A percentile compares a stretch with the other conserved stretches of the same genome.
phyloP scores from a whole-genome alignment of 768 basidiomycete species.

The Collybia sordida region DNA sequence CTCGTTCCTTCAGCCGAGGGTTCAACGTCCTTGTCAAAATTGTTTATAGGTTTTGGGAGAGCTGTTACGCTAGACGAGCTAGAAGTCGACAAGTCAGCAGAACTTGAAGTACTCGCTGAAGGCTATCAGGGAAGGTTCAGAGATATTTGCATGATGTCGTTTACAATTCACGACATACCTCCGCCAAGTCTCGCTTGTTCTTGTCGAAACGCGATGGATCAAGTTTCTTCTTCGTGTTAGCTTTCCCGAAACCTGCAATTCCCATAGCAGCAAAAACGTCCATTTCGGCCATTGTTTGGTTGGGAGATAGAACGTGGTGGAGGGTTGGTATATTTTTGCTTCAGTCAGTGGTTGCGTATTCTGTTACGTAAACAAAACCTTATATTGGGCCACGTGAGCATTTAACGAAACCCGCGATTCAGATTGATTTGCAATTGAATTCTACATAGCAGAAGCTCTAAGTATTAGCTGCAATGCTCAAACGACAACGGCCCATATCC shows the following conservation, averaged over 20 bases:
- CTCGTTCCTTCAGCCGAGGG: constrained; percentile 18
- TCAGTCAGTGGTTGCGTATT: neutral
- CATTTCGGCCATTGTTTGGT: constrained; percentile 42
- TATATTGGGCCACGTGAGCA: no score
- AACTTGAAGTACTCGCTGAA: neutral
- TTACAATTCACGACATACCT: constrained; percentile 22
- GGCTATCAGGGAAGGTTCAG: neutral
- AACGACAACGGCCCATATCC: constrained; percentile 48
- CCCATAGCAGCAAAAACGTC: constrained; percentile 84
- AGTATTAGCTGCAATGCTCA: constrained; percentile 42
- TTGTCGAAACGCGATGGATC: constrained; percentile 81
- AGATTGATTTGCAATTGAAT: no score
- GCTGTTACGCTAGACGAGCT: constrained; percentile 15
- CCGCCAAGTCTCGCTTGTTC: constrained; percentile 55
- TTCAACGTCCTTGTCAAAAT: constrained; percentile 23
- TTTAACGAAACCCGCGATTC: no score
- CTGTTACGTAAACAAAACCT: no score
- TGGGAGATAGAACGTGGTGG: neutral
- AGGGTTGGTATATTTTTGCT: neutral
- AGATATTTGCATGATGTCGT: neutral
- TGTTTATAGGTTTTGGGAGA: constrained; percentile 4
- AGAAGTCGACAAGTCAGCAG: constrained; percentile 9
- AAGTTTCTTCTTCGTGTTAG: constrained; percentile 60
- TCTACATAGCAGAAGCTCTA: no score
- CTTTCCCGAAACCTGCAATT: constrained; percentile 81